These are phyloP conservation scores for Coemansia sp. DNA, from an alignment of 192 early-diverging fungal genomes.

Conservation along the genomic window DNA sequence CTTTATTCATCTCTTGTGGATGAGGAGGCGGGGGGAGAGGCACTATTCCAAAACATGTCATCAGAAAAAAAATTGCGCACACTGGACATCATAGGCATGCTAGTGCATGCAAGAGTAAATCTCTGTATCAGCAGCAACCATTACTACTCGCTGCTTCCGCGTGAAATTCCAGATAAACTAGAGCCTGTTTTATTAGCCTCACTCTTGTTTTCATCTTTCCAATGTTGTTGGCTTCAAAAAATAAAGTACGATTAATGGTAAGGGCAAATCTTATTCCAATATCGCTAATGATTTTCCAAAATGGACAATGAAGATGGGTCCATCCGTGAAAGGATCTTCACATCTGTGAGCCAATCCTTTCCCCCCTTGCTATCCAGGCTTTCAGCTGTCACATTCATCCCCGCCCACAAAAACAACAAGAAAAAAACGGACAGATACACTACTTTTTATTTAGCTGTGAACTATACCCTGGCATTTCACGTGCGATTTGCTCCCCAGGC, in stretches of 20 bases:
- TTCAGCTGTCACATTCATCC: conserved; percentile 1
- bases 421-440: background rate
- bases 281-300: background rate
- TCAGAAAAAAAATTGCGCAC: background rate
- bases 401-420: conserved; percentile 1
- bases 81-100: background rate
- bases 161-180: background rate
- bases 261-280: background rate
- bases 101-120: conserved; percentile 2
- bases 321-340: too few relatives aligned
- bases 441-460: background rate
- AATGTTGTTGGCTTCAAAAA: background rate
- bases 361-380: background rate
- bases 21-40: background rate
- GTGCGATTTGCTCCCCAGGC: background rate
- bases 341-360: conserved; percentile 5
- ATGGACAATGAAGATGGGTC: too few relatives aligned
- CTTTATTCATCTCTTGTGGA: too few relatives aligned
- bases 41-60: background rate
- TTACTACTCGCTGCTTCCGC: background rate
- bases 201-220: background rate
- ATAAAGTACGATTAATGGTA: background rate
- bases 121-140: background rate
- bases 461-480: background rate
- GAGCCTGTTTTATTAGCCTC: conserved; percentile 2